A percentile compares a stretch with the other conserved stretches of the same genome.
These are phyloP conservation scores for Scheffersomyces stipitis DNA, from an alignment of 805 yeast species.

Conservation along the genomic window DNA sequence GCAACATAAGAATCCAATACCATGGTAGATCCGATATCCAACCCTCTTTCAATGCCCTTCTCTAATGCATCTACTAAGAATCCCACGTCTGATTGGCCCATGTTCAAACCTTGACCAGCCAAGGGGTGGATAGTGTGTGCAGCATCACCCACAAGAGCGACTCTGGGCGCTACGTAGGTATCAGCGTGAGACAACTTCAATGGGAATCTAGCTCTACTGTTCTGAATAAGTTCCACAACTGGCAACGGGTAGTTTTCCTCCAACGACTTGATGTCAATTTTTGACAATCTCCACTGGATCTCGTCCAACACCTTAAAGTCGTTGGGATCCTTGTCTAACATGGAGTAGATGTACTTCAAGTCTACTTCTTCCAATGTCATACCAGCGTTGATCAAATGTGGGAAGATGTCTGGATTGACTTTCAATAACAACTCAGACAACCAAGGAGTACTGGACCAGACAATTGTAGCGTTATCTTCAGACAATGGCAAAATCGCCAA, in stretches of 20 bases:
- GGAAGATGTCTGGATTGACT: conserved; percentile 61
- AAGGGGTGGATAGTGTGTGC: conserved; percentile 97
- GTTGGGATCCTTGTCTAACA: conserved; percentile 34
- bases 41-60: conserved; percentile 69
- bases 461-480: conserved; percentile 81
- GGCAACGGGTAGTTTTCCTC: conserved; percentile 68
- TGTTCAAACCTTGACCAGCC: conserved; percentile 96
- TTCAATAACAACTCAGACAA: conserved; percentile 61
- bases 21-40: conserved; percentile 80
- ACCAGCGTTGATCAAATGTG: conserved; percentile 79
- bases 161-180: conserved; percentile 75
- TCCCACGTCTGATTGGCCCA: conserved; percentile 94
- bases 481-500: conserved; percentile 89
- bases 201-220: conserved; percentile 86
- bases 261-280: conserved; percentile 41
- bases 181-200: conserved; percentile 88
- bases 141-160: conserved; percentile 96
- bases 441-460: conserved; percentile 88
- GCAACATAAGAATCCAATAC: conserved; percentile 87
- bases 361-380: conserved; percentile 78
- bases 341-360: conserved; percentile 62
- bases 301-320: conserved; percentile 60
- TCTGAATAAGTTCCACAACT: conserved; percentile 54
- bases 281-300: conserved; percentile 66
- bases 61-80: conserved; percentile 69